A percentile compares a stretch with the other conserved stretches of the same genome.
phyloP scores from a whole-genome alignment of 352 stramenopile species.

The Globisporangium radiosum region DNA sequence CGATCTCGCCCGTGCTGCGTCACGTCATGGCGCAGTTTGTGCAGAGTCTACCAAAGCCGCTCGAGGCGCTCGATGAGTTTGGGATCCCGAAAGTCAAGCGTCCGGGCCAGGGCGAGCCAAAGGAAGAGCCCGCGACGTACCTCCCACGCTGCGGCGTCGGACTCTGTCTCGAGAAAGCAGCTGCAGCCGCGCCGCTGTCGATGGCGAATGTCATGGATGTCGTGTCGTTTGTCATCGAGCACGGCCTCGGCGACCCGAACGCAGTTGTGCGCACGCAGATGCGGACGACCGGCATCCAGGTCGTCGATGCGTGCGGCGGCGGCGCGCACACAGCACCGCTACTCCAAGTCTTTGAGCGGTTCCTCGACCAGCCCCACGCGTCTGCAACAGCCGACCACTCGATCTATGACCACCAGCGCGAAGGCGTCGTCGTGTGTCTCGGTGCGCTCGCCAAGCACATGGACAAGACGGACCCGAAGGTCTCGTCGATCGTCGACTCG shows the following conservation, averaged over 20 bases:
- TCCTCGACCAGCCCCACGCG: constrained; percentile 56
- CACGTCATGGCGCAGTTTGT: constrained; percentile 66
- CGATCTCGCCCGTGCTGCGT: constrained; percentile 57
- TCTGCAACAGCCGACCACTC: constrained; percentile 32
- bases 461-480: constrained; percentile 82
- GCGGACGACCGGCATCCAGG: constrained; percentile 77
- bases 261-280: constrained; percentile 71
- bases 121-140: constrained; percentile 52
- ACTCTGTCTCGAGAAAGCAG: constrained; percentile 72
- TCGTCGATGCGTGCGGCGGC: constrained; percentile 65
- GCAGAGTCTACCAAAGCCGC: constrained; percentile 40
- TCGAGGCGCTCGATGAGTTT: constrained; percentile 61
- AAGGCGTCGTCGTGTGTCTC: constrained; percentile 88
- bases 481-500: constrained; percentile 82
- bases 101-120: constrained; percentile 35
- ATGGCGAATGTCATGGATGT: constrained; percentile 55
- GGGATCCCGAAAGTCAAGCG: constrained; percentile 66
- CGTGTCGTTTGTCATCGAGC: constrained; percentile 77
- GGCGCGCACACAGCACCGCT: constrained; percentile 57
- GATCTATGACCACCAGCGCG: constrained; percentile 84
- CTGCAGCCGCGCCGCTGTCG: constrained; percentile 34
- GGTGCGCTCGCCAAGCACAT: constrained; percentile 89
- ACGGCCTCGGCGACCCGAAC: constrained; percentile 69
- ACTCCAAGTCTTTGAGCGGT: constrained; percentile 68
- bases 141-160: constrained; percentile 68